Conservation (phyloP, 768 basidiomycete species). For the Roridomyces roridus region DNA sequence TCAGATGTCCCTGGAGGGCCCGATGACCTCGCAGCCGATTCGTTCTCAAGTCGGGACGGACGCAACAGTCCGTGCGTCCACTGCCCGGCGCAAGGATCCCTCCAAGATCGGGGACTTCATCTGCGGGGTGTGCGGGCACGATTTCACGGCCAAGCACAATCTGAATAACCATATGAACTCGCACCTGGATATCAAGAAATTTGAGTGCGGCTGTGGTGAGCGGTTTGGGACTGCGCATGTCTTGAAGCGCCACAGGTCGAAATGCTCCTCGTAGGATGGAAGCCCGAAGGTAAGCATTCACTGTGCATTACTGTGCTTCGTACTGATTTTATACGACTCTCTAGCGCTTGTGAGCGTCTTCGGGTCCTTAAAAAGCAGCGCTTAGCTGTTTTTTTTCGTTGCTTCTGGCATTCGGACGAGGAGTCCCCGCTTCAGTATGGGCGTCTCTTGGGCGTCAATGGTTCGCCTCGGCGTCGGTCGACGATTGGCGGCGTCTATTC, state of each 20-base stretch:
- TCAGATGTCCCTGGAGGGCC: not conserved
- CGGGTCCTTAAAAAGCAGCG: not conserved
- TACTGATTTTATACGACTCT: not conserved
- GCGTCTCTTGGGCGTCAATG: too few relatives aligned
- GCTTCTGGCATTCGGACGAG: too few relatives aligned
- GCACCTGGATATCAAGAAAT: not conserved
- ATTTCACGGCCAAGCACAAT: slow-evolving; percentile 10
- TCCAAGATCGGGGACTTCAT: not conserved
- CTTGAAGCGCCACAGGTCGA: slow-evolving; percentile 2
- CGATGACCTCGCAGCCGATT: not conserved
- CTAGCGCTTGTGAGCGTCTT: too few relatives aligned
- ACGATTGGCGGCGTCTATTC: not conserved
- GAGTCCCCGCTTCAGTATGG: too few relatives aligned
- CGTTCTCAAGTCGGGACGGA: not conserved
- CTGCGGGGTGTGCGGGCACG: not conserved
- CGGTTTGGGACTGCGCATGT: not conserved
- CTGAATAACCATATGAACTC: slow-evolving; percentile 5
- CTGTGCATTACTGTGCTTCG: not conserved
- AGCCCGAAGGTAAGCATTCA: not conserved
- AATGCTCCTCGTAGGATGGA: not conserved
- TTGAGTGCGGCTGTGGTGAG: not conserved
- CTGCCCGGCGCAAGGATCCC: not conserved
- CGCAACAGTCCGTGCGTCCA: not conserved
- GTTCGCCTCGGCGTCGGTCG: too few relatives aligned
- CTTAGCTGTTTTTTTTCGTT: too few relatives aligned